Percentiles rank a stretch among this genome's conserved stretches.
phyloP scores from a whole-genome alignment of 169 alveolate genomes.

The Plasmodium cynomolgi region DNA sequence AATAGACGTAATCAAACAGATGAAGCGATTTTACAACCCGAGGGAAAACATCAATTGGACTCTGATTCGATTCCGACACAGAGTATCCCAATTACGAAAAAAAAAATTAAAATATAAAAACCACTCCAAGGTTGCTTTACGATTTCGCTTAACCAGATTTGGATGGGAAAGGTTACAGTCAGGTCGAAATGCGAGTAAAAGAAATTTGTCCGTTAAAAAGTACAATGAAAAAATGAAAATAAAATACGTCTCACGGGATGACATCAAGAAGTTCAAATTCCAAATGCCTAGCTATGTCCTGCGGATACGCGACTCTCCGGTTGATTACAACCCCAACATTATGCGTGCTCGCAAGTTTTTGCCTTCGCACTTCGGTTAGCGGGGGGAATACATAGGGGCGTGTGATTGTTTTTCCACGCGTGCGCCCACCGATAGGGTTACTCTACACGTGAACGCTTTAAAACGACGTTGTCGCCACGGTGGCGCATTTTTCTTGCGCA shows the following conservation, averaged over 20 bases:
- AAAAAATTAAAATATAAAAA: constrained; percentile 82
- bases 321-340: constrained; percentile 82
- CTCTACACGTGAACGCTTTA: background rate
- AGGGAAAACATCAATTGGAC: constrained; percentile 78
- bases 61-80: constrained; percentile 78
- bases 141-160: constrained; percentile 84
- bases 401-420: background rate
- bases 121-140: constrained; percentile 82
- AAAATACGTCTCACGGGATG: constrained; percentile 81
- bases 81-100: constrained; percentile 76
- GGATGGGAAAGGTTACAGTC: constrained; percentile 86
- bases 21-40: constrained; percentile 51
- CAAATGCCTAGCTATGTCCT: constrained; percentile 85
- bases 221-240: constrained; percentile 82
- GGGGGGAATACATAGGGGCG: background rate
- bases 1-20: background rate
- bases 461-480: background rate
- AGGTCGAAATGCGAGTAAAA: constrained; percentile 80
- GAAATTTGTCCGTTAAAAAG: constrained; percentile 75
- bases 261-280: constrained; percentile 78
- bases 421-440: background rate
- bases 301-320: constrained; percentile 83
- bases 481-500: background rate
- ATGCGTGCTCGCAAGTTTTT: constrained; percentile 76
- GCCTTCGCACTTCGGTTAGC: constrained; percentile 78